A percentile compares a stretch with the other conserved stretches of the same genome.
Conservation (phyloP, 345 rosid species). For the Rhizophora apiculata region DNA sequence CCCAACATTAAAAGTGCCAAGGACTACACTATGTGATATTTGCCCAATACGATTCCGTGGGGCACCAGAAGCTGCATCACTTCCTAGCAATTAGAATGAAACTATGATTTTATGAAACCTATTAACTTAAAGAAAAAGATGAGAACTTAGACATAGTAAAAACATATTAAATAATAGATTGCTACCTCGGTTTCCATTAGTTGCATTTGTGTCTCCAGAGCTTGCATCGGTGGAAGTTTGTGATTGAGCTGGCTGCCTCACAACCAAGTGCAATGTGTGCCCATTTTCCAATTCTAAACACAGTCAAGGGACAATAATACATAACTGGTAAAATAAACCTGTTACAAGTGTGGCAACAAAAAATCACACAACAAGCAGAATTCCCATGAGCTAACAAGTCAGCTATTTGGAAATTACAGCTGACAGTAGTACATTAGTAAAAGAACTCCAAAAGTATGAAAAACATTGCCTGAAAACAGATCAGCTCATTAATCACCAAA, state of each 20-base stretch:
- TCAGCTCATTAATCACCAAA: no score
- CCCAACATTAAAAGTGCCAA: conserved; percentile 74
- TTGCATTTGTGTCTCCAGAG: conserved; percentile 47
- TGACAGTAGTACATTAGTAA: no score
- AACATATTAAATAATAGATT: conserved; percentile 15
- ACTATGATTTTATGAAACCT: background rate
- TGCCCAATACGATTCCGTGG: conserved; percentile 60
- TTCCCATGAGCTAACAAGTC: no score
- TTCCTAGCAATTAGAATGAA: conserved; percentile 44
- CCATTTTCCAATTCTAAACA: conserved; percentile 84
- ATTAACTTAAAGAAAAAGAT: background rate
- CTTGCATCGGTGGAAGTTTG: conserved; percentile 51
- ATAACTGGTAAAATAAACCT: conserved; percentile 11
- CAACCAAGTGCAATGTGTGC: conserved; percentile 85
- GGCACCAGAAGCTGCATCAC: conserved; percentile 46
- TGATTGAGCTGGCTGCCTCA: conserved; percentile 66
- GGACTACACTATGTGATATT: conserved; percentile 81
- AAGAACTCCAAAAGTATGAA: no score
- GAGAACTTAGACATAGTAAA: conserved; percentile 3
- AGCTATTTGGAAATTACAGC: no score
- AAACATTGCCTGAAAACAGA: no score
- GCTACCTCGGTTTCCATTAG: conserved; percentile 45
- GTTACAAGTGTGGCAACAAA: background rate
- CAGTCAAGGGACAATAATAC: conserved; percentile 35
- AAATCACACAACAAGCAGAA: background rate